Evolutionary conservation across 2,329 filamentous ascomycete genomes (phyloP).

Genomic region (Trichoderma brevicompactum): DNA sequence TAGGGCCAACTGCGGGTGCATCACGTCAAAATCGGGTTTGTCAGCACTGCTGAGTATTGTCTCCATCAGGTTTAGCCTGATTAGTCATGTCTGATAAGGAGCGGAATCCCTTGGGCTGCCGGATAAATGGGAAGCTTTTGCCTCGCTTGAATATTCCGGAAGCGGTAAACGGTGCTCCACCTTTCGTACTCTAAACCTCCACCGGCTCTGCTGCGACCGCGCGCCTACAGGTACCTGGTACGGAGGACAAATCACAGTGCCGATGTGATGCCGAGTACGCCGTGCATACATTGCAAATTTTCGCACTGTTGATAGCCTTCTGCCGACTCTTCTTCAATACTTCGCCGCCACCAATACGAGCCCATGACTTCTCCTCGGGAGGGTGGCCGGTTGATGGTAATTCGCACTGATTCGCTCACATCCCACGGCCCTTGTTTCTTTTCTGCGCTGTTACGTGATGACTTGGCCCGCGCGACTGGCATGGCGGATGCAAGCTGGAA

Average conservation of each 20-base stretch:
- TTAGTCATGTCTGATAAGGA: slow-evolving; percentile 26
- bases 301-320: slow-evolving; percentile 5
- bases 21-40: slow-evolving; percentile 16
- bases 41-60: slow-evolving; percentile 22
- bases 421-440: not conserved
- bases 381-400: not conserved
- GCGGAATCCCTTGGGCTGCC: not conserved
- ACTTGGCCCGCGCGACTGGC: slow-evolving; percentile 15
- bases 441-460: slow-evolving; percentile 5
- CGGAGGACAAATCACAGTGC: not conserved
- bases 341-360: not conserved
- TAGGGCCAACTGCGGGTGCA: not conserved
- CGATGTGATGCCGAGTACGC: not conserved
- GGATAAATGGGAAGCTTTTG: not conserved
- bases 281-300: not conserved
- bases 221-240: not conserved
- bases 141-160: slow-evolving; percentile 8
- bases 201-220: not conserved
- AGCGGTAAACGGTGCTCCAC: slow-evolving; percentile 2
- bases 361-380: not conserved
- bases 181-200: not conserved
- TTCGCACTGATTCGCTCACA: not conserved
- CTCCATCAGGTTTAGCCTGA: not conserved
- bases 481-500: slow-evolving; percentile 21
- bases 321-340: not conserved